These are phyloP conservation scores for Wickerhamomyces chaumierensis DNA, from an alignment of 805 yeast species.

Conservation along the genomic window DNA sequence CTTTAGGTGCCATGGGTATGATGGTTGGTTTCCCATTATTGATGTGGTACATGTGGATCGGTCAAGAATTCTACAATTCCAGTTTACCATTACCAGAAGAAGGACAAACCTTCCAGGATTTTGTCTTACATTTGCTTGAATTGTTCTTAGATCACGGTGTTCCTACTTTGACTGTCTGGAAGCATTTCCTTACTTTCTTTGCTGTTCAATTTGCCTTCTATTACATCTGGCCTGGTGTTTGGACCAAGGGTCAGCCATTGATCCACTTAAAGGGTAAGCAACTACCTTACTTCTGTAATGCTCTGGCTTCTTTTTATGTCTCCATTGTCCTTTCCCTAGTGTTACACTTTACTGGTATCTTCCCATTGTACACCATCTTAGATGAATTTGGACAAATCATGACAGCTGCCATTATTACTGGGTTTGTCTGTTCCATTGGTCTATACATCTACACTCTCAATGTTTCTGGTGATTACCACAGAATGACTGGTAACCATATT, in stretches of 20 bases:
- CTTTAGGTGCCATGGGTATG: slow-evolving; percentile 84
- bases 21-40: slow-evolving; percentile 82
- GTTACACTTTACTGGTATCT: slow-evolving; percentile 65
- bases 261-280: slow-evolving; percentile 70
- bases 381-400: slow-evolving; percentile 85
- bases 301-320: slow-evolving; percentile 73
- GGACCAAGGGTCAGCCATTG: slow-evolving; percentile 93
- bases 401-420: slow-evolving; percentile 81
- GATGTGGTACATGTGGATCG: slow-evolving; percentile 96
- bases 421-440: slow-evolving; percentile 55
- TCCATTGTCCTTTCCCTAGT: slow-evolving; percentile 44
- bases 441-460: slow-evolving; percentile 60
- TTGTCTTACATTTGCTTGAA: slow-evolving; percentile 30
- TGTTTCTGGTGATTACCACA: slow-evolving; percentile 66
- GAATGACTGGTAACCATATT: slow-evolving; percentile 83
- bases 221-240: slow-evolving; percentile 80
- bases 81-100: slow-evolving; percentile 54
- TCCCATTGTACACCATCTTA: slow-evolving; percentile 62
- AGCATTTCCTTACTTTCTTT: slow-evolving; percentile 61
- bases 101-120: slow-evolving; percentile 36
- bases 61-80: slow-evolving; percentile 73
- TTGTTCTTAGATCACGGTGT: slow-evolving; percentile 40
- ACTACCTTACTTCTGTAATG: slow-evolving; percentile 88
- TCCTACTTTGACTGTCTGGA: slow-evolving; percentile 55
- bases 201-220: slow-evolving; percentile 62